phyloP scores from a whole-genome alignment of 176 grass and related monocot species.

The Eleusine indica region DNA sequence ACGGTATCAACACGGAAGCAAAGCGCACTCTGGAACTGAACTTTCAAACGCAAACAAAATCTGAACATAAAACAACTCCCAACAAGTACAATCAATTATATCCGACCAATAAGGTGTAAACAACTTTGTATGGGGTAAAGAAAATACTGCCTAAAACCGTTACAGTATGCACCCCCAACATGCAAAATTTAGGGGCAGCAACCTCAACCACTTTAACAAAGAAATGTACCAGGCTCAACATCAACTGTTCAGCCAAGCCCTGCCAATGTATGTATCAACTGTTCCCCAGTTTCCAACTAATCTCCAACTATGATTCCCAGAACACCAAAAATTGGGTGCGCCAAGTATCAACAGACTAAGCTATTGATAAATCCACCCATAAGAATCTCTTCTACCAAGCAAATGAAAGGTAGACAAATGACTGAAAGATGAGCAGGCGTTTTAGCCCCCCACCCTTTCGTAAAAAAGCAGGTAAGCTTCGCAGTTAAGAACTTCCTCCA shows the following conservation, averaged over 20 bases:
- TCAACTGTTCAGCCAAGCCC: slow-evolving; percentile 16
- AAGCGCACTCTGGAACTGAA: neutral
- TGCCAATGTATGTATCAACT: slow-evolving; percentile 23
- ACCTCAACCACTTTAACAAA: slow-evolving; percentile 3
- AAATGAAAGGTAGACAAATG: slow-evolving; percentile 12
- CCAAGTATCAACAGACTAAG: slow-evolving; percentile 36
- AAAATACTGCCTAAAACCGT: slow-evolving; percentile 25
- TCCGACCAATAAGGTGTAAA: slow-evolving; percentile 2
- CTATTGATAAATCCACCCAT: slow-evolving; percentile 19
- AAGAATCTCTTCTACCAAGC: slow-evolving; percentile 38
- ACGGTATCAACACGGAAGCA: neutral
- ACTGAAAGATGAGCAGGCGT: neutral
- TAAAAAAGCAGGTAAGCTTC: slow-evolving; percentile 82
- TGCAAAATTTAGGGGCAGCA: slow-evolving; percentile 52
- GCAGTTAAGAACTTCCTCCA: slow-evolving; percentile 62
- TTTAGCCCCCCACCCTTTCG: slow-evolving; percentile 47
- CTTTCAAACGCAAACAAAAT: neutral
- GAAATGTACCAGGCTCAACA: slow-evolving; percentile 15
- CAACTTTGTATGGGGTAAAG: neutral
- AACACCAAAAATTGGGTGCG: slow-evolving; percentile 20
- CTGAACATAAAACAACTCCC: neutral
- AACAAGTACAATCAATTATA: neutral
- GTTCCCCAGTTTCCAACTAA: slow-evolving; percentile 7
- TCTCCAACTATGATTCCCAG: slow-evolving; percentile 27
- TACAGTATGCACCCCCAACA: slow-evolving; percentile 47